These are phyloP conservation scores for Hanseniaspora nectarophila DNA, from an alignment of 805 yeast species.

Conservation along the genomic window DNA sequence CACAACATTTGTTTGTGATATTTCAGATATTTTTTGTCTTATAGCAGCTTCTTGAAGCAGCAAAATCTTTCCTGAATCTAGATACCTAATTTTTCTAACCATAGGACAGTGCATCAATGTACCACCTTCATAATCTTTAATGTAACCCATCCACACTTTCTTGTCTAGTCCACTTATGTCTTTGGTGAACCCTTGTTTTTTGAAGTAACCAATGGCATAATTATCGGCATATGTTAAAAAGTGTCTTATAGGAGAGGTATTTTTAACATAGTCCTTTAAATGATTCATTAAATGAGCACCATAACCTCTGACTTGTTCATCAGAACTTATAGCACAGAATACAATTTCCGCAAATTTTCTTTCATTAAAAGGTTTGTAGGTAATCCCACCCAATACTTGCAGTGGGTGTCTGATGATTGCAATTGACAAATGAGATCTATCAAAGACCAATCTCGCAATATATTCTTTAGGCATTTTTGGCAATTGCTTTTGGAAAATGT, in stretches of 20 bases:
- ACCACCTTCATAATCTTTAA: conserved; percentile 98
- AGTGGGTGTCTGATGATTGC: conserved; percentile 90
- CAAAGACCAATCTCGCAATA: conserved; percentile 87
- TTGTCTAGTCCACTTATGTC: conserved; percentile 71
- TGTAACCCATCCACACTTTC: conserved; percentile 93
- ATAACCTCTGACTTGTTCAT: conserved; percentile 96
- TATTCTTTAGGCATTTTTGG: conserved; percentile 99
- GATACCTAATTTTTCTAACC: conserved; percentile 77
- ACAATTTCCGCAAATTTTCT: conserved; percentile 95
- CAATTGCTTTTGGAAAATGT: conserved; percentile 90
- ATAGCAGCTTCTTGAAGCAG: conserved; percentile 86
- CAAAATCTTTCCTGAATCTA: conserved; percentile 77
- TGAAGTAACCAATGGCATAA: conserved; percentile 96
- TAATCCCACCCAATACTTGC: conserved; percentile 95
- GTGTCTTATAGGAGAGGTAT: conserved; percentile 73
- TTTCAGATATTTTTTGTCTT: conserved; percentile 63
- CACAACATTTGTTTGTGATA: conserved; percentile 68
- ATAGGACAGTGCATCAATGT: conserved; percentile 94
- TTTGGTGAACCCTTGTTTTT: conserved; percentile 95
- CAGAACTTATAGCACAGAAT: conserved; percentile 92
- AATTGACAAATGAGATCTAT: conserved; percentile 84
- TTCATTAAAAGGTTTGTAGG: conserved; percentile 84
- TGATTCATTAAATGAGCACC: conserved; percentile 99
- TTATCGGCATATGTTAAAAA: conserved; percentile 95
- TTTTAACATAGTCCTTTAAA: conserved; percentile 83